phyloP scores from a whole-genome alignment of 257 asterid species.

The Solanum infundibuliforme region DNA sequence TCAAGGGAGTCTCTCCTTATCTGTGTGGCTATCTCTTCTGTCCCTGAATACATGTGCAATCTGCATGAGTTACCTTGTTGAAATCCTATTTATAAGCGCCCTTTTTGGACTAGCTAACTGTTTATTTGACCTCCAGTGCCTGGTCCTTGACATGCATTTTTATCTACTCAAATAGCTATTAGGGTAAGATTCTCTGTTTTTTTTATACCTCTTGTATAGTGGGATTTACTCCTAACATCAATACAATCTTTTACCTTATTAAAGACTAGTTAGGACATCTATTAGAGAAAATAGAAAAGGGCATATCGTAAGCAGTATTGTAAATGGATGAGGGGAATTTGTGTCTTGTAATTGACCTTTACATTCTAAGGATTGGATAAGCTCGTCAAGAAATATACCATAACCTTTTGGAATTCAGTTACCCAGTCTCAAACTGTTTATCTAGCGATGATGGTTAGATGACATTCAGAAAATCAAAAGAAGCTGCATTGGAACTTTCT shows the following conservation, averaged over 20 bases:
- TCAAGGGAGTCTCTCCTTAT: neutral
- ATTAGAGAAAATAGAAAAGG: neutral
- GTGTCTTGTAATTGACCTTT: neutral
- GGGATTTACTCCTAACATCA: neutral
- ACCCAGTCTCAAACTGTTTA: neutral
- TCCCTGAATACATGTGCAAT: neutral
- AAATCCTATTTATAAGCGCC: neutral
- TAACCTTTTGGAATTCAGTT: neutral
- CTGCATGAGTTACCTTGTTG: neutral
- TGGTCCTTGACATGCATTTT: neutral
- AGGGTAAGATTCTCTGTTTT: neutral
- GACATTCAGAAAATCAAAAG: neutral
- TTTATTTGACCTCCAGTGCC: neutral
- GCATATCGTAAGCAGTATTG: neutral
- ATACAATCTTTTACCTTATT: neutral
- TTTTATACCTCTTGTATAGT: neutral
- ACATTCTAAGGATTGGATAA: neutral
- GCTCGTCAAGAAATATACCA: neutral
- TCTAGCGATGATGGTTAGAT: neutral
- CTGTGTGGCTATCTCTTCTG: neutral
- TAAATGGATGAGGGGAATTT: neutral
- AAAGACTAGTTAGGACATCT: neutral
- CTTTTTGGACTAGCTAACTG: neutral
- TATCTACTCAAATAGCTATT: neutral
- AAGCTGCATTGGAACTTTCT: neutral